phyloP scores from a whole-genome alignment of 768 basidiomycete genomes.

The Zangia roseola region DNA sequence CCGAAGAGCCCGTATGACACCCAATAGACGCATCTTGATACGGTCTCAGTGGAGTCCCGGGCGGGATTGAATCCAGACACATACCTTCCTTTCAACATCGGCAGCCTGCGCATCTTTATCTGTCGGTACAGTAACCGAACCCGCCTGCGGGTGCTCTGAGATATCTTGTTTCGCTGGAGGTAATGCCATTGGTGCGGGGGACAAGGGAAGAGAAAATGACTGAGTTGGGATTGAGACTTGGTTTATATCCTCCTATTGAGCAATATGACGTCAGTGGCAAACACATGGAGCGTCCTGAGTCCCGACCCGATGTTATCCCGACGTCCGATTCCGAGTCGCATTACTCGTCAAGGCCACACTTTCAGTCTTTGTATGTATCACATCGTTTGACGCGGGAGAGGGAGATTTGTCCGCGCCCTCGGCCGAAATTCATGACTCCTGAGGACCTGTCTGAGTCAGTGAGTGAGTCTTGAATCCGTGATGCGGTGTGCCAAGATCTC shows the following conservation, averaged over 20 bases:
- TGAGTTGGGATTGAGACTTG: not conserved
- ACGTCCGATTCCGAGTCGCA: too few relatives aligned
- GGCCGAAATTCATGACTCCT: too few relatives aligned
- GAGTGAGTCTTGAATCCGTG: too few relatives aligned
- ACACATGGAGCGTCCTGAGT: not conserved
- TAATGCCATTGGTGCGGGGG: constrained; percentile 53
- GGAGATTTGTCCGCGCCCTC: too few relatives aligned
- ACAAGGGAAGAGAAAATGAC: not conserved
- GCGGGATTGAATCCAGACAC: not conserved
- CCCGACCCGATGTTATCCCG: not conserved
- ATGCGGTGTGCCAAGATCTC: too few relatives aligned
- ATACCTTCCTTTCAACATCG: constrained; percentile 78
- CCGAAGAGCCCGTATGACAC: constrained; percentile 77
- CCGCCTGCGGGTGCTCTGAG: constrained; percentile 50
- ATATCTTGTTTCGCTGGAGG: constrained; percentile 63
- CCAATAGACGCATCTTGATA: constrained; percentile 64
- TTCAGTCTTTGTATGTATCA: too few relatives aligned
- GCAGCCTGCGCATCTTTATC: constrained; percentile 59
- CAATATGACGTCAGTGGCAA: constrained; percentile 14
- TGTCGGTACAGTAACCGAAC: constrained; percentile 66
- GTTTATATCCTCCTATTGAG: constrained; percentile 14
- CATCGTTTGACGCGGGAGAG: too few relatives aligned
- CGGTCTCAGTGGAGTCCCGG: not conserved
- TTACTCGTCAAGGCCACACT: too few relatives aligned
- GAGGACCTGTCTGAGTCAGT: too few relatives aligned